Evolutionary conservation across 441 rosid genomes (phyloP).

Genomic region (Aquilaria agallochum): DNA sequence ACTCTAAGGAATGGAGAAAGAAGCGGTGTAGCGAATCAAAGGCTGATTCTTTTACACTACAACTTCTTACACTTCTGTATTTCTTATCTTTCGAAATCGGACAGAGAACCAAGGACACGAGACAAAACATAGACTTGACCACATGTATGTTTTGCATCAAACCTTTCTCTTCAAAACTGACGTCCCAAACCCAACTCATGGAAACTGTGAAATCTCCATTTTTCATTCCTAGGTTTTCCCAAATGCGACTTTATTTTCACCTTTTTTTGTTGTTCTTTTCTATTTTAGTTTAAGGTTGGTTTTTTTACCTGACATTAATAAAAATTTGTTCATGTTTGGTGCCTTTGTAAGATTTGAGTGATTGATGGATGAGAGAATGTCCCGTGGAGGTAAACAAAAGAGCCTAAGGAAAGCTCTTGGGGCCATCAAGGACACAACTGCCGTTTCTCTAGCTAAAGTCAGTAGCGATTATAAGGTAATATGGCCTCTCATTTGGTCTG

Average conservation of each 20-base stretch:
- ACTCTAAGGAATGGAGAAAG: too few species aligned
- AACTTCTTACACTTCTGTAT: too few species aligned
- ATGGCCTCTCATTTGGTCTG: neutral
- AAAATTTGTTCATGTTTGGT: conserved; percentile 1
- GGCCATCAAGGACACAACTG: conserved; percentile 82
- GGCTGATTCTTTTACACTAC: too few species aligned
- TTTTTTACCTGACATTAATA: conserved; percentile 2
- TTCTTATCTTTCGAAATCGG: too few species aligned
- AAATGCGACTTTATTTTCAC: conserved; percentile 9
- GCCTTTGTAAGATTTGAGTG: conserved; percentile 24
- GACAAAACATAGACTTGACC: too few species aligned
- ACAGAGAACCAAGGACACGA: too few species aligned
- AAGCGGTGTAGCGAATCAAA: too few species aligned
- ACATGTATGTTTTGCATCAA: too few species aligned
- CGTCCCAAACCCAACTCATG: neutral
- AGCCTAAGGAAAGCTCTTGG: conserved; percentile 82
- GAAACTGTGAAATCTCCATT: too few species aligned
- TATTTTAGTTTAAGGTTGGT: conserved; percentile 1
- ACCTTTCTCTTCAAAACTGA: too few species aligned
- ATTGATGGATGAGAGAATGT: conserved; percentile 38
- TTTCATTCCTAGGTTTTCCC: neutral
- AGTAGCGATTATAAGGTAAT: conserved; percentile 83
- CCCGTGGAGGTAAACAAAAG: conserved; percentile 56
- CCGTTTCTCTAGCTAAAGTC: conserved; percentile 84
- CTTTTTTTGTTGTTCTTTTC: neutral